Percentiles rank a stretch among this genome's conserved stretches.
Evolutionary conservation across 2,329 filamentous ascomycete species (phyloP).

Genomic region (Neofusicoccum umdonicola): DNA sequence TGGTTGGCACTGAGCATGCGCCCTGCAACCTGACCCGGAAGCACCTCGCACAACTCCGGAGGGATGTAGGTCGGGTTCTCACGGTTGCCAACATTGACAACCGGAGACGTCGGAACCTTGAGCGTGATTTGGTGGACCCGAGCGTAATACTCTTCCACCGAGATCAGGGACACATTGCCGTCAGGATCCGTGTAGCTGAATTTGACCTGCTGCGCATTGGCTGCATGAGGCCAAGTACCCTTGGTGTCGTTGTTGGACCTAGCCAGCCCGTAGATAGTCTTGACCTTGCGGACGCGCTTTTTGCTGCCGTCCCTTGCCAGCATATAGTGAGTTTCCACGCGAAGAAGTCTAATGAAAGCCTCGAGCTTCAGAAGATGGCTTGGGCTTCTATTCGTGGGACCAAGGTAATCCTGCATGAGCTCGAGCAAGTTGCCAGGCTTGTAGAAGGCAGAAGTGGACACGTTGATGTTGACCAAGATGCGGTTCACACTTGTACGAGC

Average conservation of each 20-base stretch:
- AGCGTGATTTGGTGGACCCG: conserved; percentile 26
- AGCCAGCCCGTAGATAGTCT: conserved; percentile 40
- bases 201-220: conserved; percentile 12
- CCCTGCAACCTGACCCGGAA: conserved; percentile 32
- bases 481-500: conserved; percentile 58
- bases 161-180: conserved; percentile 11
- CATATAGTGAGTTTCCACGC: conserved; percentile 42
- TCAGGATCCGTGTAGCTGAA: conserved; percentile 5
- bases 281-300: conserved; percentile 37
- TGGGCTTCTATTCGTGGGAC: conserved; percentile 18
- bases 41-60: conserved; percentile 30
- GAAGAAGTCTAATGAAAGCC: conserved; percentile 38
- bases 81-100: conserved; percentile 29
- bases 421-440: conserved; percentile 43
- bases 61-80: conserved; percentile 33
- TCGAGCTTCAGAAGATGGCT: conserved; percentile 14
- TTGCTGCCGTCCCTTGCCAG: conserved; percentile 33
- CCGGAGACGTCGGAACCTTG: conserved; percentile 23
- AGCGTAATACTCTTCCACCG: conserved; percentile 12
- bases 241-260: conserved; percentile 33
- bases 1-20: conserved; percentile 25
- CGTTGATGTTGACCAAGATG: conserved; percentile 62
- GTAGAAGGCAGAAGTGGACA: conserved; percentile 60
- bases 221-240: conserved; percentile 20
- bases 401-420: conserved; percentile 27